Evolutionary conservation across 768 basidiomycete genomes (phyloP).

Genomic region (Amanita pseudoporphyria): DNA sequence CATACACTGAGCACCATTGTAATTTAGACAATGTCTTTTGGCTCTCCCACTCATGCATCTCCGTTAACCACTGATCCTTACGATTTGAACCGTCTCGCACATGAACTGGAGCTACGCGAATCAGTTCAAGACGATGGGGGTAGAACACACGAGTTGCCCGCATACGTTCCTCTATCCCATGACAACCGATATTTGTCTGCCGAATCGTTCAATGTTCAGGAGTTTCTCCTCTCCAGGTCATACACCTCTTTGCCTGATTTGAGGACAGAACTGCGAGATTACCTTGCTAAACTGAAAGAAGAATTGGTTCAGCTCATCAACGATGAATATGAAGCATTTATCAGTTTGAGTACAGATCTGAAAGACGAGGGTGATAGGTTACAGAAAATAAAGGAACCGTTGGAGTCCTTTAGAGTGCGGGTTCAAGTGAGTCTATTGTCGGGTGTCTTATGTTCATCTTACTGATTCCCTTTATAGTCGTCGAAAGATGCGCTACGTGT

Average conservation of each 20-base stretch:
- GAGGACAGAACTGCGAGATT: conserved; percentile 78
- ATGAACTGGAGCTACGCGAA: conserved; percentile 58
- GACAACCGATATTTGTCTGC: conserved; percentile 63
- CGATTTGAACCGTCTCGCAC: conserved; percentile 61
- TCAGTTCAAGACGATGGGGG: conserved; percentile 15
- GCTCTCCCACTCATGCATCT: conserved; percentile 4
- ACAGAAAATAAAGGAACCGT: conserved; percentile 55
- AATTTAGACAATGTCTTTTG: not conserved
- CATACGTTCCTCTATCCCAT: conserved; percentile 69
- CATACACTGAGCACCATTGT: too few relatives aligned
- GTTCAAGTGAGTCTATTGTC: conserved; percentile 46
- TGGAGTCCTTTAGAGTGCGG: conserved; percentile 51
- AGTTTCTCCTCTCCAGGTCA: conserved; percentile 79
- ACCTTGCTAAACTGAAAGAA: conserved; percentile 76
- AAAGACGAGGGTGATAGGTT: conserved; percentile 75
- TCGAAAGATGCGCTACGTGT: conserved; percentile 53
- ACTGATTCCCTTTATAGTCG: conserved; percentile 30
- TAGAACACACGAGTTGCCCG: conserved; percentile 42
- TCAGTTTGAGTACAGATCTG: conserved; percentile 89
- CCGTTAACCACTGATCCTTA: conserved; percentile 38
- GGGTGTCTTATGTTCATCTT: not conserved
- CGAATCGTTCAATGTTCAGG: conserved; percentile 69
- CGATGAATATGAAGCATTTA: conserved; percentile 97
- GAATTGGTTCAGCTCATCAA: conserved; percentile 95
- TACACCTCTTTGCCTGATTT: conserved; percentile 84